phyloP scores from a whole-genome alignment of 169 alveolate genomes.

The Cryptosporidium tyzzeri region DNA sequence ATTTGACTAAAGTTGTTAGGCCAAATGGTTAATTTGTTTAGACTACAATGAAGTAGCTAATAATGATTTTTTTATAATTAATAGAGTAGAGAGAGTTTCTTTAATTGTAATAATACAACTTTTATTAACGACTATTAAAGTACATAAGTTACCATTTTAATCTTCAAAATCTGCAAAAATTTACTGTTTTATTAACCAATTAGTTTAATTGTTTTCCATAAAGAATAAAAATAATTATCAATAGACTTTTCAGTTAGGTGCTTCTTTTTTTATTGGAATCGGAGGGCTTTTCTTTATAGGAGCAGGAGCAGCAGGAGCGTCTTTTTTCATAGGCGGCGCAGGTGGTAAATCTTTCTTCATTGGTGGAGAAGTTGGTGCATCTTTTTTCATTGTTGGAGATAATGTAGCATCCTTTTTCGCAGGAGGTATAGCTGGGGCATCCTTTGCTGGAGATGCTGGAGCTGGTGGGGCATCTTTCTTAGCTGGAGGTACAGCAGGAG shows the following conservation, averaged over 20 bases:
- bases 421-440: not conserved
- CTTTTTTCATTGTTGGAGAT: not conserved
- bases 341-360: constrained; percentile 8
- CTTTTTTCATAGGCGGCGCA: constrained; percentile 13
- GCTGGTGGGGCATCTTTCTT: not conserved
- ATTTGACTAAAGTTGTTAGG: not conserved
- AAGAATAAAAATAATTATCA: not conserved
- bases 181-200: not conserved
- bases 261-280: constrained; percentile 23
- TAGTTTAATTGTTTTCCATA: not conserved
- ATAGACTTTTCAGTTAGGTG: not conserved
- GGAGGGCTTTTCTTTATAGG: constrained; percentile 32
- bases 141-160: not conserved
- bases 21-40: not conserved
- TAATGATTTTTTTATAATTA: not conserved
- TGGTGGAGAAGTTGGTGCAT: not conserved
- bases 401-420: constrained; percentile 1
- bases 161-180: not conserved
- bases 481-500: constrained; percentile 5
- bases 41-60: not conserved
- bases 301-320: constrained; percentile 13
- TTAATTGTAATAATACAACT: not conserved
- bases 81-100: not conserved
- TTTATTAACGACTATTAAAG: not conserved
- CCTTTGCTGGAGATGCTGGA: not conserved